Base-by-base conservation (phyloP, 305 asterid species). In the Rubia occidens region DNA sequence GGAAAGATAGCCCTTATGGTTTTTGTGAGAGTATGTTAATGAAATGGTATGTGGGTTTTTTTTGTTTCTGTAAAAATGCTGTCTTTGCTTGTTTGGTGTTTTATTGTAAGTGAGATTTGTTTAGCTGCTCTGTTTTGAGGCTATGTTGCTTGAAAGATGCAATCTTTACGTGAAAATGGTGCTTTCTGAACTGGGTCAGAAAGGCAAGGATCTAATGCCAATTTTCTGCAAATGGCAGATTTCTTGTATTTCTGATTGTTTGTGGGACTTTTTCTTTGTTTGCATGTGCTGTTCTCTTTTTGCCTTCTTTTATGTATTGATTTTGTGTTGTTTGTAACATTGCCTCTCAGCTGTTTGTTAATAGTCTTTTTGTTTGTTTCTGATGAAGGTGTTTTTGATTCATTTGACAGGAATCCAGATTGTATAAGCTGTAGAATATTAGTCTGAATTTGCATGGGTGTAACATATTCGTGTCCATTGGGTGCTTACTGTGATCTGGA, bases 381-480 rank as follows among this genome's bases (percentile, higher is more conserved):
- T 68, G 49, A 56, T 69, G 35, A 18, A n/a, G 51, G 51, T 24
- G 14, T 56, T 29, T 29, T 39, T 69, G 20, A 45, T 58, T 56
- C n/a, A 68, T 68, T 72, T 24, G 66, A 53, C 85, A 77, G 81
- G 69, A 72, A 79, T 74, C 73, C 78, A 78, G 78, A 72, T 83
- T 51, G 68, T 67, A 54, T 43, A 77, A 75, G 77, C 72, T 73
- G 80, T 75, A 70, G 73, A 76, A 47, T 76, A 32, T 72, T 69
- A n/a, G 75, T 70, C 64, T 75, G 76, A 77, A 83, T 43, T 81
- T 82, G 92, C 78, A 91, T 91, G 96, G 97, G 97, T 79, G 76
- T 83, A 71, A 67, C 86, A 26, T 82, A 79, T 75, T 89, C 95
- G 17, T 82, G 88, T 53, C 92, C 95, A 71, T 62, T 89, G 2